A percentile compares a stretch with the other conserved stretches of the same genome.
phyloP scores from a whole-genome alignment of 2,329 filamentous ascomycete species.

The Arthrocladium fulminans region DNA sequence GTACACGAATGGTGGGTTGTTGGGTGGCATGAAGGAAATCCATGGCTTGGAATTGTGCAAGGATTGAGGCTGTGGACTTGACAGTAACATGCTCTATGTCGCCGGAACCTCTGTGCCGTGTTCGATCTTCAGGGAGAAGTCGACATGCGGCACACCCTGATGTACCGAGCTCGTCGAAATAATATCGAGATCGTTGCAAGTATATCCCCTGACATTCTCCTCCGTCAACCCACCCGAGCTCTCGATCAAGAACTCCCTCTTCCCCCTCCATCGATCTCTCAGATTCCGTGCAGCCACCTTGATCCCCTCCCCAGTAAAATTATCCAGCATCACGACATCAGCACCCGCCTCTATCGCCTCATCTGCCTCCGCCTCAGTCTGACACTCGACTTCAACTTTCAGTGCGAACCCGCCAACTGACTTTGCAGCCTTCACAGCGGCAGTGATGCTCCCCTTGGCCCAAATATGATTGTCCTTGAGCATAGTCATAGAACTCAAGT shows the following conservation, averaged over 20 bases:
- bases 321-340: constrained; percentile 95
- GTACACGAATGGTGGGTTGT: no score
- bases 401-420: constrained; percentile 77
- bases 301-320: constrained; percentile 75
- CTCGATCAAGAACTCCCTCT: constrained; percentile 68
- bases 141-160: constrained; percentile 85
- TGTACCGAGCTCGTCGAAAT: constrained; percentile 95
- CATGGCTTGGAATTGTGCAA: not conserved
- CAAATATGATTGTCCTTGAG: constrained; percentile 98
- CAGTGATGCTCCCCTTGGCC: constrained; percentile 62
- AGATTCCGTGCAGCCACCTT: constrained; percentile 63
- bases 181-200: constrained; percentile 84
- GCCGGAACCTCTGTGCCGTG: constrained; percentile 39
- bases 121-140: constrained; percentile 94
- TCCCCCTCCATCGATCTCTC: constrained; percentile 68
- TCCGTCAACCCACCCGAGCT: constrained; percentile 83
- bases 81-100: not conserved
- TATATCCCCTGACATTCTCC: constrained; percentile 73
- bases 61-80: not conserved
- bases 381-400: constrained; percentile 94
- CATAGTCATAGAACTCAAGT: constrained; percentile 94
- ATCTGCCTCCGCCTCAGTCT: constrained; percentile 77
- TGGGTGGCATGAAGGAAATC: no score
- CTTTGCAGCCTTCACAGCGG: constrained; percentile 76
- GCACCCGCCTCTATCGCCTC: constrained; percentile 85